phyloP scores from a whole-genome alignment of 1,139 yeast genomes.

The Lipomyces yarrowii region DNA sequence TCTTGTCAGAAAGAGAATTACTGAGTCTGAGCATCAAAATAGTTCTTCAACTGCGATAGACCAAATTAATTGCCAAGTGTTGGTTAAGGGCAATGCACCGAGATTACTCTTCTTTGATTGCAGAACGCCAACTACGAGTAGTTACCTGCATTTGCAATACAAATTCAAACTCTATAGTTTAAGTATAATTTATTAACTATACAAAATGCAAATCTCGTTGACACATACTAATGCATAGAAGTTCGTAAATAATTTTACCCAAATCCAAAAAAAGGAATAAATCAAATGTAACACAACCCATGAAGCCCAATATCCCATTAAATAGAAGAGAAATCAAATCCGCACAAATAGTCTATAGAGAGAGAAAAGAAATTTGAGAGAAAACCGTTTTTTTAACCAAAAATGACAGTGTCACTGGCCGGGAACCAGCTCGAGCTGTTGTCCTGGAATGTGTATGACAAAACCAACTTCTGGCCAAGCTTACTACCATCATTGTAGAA shows the following conservation, averaged over 20 bases:
- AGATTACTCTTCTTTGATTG: no score
- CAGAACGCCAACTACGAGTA: no score
- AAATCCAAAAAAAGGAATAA: not conserved
- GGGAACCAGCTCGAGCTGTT: conserved; percentile 19
- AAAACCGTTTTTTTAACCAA: conserved; percentile 15
- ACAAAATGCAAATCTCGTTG: not conserved
- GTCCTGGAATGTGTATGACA: conserved; percentile 27
- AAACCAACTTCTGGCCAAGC: conserved; percentile 17
- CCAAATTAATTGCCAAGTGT: no score
- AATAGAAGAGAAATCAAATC: not conserved
- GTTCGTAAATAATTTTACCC: not conserved
- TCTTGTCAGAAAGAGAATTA: no score
- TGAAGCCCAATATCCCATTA: not conserved
- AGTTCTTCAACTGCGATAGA: no score
- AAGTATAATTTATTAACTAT: not conserved
- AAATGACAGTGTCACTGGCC: conserved; percentile 20
- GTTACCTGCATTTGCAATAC: no score
- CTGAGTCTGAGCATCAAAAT: no score
- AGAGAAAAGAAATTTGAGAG: not conserved
- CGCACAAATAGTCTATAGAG: not conserved
- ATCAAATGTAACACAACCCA: not conserved
- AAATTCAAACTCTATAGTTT: not conserved
- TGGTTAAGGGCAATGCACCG: no score
- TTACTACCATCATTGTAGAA: not conserved
- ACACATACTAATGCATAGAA: not conserved